Evolutionary conservation across 2,329 filamentous ascomycete species (phyloP).

Genomic region (Phyllosticta paracitricarpa): DNA sequence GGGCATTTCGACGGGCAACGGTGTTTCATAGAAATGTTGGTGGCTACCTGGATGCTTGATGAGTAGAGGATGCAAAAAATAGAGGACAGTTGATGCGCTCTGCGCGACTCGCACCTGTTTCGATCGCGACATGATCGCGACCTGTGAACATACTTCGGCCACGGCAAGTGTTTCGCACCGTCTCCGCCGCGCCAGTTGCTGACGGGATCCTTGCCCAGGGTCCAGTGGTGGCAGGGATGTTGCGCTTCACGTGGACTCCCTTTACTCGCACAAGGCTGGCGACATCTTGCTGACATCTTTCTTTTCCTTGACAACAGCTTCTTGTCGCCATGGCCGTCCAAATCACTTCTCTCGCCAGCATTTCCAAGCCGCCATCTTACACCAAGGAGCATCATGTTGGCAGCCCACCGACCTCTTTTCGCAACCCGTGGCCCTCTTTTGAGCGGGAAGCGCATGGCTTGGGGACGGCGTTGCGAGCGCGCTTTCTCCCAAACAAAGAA

Average conservation of each 20-base stretch:
- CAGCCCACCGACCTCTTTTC: slow-evolving; percentile 36
- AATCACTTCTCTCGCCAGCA: not conserved
- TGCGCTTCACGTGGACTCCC: too few species aligned
- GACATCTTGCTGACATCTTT: too few species aligned
- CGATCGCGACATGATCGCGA: not conserved
- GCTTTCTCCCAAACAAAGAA: slow-evolving; percentile 23
- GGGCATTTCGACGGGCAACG: not conserved
- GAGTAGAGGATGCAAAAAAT: not conserved
- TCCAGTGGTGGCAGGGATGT: too few species aligned
- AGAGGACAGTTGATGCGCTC: not conserved
- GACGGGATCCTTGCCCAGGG: too few species aligned
- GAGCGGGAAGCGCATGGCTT: slow-evolving; percentile 15
- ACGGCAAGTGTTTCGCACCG: too few species aligned
- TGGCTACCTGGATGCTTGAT: not conserved
- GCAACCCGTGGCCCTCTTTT: slow-evolving; percentile 42
- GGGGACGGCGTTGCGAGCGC: slow-evolving; percentile 22
- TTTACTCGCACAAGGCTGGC: too few species aligned
- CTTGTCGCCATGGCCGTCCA: not conserved
- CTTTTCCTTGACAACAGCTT: too few species aligned
- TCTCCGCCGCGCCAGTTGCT: too few species aligned
- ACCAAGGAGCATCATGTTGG: slow-evolving; percentile 14
- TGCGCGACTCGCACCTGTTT: not conserved
- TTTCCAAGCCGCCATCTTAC: not conserved
- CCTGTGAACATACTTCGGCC: too few species aligned
- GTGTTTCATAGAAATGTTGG: not conserved